phyloP scores from a whole-genome alignment of 2,329 filamentous ascomycete species.

The Pseudopyrenochaeta lycopersici region DNA sequence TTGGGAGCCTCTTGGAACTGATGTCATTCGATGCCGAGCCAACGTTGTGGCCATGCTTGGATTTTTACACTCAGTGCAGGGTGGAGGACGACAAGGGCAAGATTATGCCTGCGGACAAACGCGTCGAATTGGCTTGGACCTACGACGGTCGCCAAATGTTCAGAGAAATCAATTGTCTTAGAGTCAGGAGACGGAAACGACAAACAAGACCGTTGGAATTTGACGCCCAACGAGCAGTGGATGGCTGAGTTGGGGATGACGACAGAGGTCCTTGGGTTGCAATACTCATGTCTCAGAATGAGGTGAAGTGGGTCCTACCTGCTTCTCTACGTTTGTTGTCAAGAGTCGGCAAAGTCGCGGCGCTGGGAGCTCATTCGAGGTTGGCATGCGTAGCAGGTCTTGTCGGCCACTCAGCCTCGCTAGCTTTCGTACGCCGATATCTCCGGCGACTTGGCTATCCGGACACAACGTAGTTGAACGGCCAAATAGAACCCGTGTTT shows the following conservation, averaged over 20 bases:
- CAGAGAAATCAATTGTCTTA: constrained; percentile 16
- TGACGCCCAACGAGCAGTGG: not conserved
- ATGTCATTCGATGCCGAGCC: constrained; percentile 13
- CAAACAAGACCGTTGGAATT: constrained; percentile 1
- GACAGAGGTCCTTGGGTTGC: not conserved
- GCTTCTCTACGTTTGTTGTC: not conserved
- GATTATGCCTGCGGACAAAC: constrained; percentile 12
- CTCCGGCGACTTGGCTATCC: not conserved
- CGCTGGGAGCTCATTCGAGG: not conserved
- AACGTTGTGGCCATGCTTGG: constrained; percentile 12
- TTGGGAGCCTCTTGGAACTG: constrained; percentile 16
- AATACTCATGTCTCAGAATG: not conserved
- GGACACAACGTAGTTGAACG: not conserved
- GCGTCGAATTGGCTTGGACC: constrained; percentile 22
- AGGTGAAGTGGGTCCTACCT: not conserved
- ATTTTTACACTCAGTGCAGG: constrained; percentile 24
- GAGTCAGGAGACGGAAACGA: constrained; percentile 17
- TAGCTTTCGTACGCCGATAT: not conserved
- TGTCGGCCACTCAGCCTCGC: constrained; percentile 2
- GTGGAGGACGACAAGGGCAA: constrained; percentile 14
- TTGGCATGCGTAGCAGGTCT: constrained; percentile 1
- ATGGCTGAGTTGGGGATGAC: not conserved
- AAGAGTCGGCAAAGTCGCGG: not conserved
- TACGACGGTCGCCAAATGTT: constrained; percentile 16
- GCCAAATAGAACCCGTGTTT: not conserved